These are phyloP conservation scores for Rhizopogon salebrosus DNA, from an alignment of 768 basidiomycete species.

Conservation along the genomic window DNA sequence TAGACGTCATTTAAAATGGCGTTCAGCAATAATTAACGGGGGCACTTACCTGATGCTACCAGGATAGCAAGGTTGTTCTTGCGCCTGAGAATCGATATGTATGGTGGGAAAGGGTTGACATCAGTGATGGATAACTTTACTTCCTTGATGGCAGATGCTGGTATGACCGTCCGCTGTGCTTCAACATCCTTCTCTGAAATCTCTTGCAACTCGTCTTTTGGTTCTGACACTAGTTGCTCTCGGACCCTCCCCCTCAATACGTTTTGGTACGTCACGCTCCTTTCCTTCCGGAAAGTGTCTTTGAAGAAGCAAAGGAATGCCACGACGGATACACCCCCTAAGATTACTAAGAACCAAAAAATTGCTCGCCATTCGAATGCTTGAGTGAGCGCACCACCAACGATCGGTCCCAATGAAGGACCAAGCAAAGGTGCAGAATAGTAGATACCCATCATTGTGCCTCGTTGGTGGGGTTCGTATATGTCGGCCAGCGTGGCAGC, in stretches of 20 bases:
- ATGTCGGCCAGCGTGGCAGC: slow-evolving; percentile 79
- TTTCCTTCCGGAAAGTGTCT: slow-evolving; percentile 81
- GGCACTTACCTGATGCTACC: slow-evolving; percentile 23
- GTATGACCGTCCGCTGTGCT: slow-evolving; percentile 10
- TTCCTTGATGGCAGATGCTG: slow-evolving; percentile 18
- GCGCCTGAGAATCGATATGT: slow-evolving; percentile 51
- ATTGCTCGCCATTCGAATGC: slow-evolving; percentile 74
- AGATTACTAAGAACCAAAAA: slow-evolving; percentile 79
- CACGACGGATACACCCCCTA: slow-evolving; percentile 48
- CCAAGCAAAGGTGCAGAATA: slow-evolving; percentile 79
- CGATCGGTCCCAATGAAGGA: slow-evolving; percentile 59
- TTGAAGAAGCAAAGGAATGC: slow-evolving; percentile 68
- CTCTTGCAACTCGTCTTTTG: slow-evolving; percentile 14
- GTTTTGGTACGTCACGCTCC: slow-evolving; percentile 75
- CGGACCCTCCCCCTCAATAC: slow-evolving; percentile 44
- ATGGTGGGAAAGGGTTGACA: slow-evolving; percentile 67
- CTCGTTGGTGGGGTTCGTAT: slow-evolving; percentile 69
- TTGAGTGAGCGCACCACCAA: slow-evolving; percentile 67
- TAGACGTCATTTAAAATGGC: not conserved
- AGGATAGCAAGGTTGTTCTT: slow-evolving; percentile 67
- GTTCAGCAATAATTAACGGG: too few species aligned
- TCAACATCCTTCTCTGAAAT: slow-evolving; percentile 20
- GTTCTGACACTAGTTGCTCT: slow-evolving; percentile 12
- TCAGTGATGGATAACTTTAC: slow-evolving; percentile 61
- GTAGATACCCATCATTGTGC: slow-evolving; percentile 77